A percentile compares a stretch with the other conserved stretches of the same genome.
phyloP scores from a whole-genome alignment of 441 rosid species.

The Brassica balearica region DNA sequence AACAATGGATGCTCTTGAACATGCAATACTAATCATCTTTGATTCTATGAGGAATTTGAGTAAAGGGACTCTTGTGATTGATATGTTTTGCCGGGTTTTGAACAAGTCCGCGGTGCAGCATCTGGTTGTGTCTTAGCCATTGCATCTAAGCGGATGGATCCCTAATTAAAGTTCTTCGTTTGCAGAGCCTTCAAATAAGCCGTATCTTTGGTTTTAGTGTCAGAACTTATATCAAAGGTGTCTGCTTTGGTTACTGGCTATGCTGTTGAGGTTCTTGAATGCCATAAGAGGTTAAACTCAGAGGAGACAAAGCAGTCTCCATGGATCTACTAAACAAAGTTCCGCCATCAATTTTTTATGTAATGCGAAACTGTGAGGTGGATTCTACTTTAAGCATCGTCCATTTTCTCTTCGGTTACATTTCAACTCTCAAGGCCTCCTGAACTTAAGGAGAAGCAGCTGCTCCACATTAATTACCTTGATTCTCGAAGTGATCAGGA shows the following conservation, averaged over 20 bases:
- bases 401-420: slow-evolving; percentile 82
- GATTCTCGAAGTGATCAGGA: slow-evolving; percentile 81
- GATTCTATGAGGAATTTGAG: slow-evolving; percentile 69
- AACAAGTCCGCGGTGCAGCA: slow-evolving; percentile 84
- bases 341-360: slow-evolving; percentile 77
- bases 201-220: slow-evolving; percentile 66
- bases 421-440: slow-evolving; percentile 76
- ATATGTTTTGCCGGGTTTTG: slow-evolving; percentile 91
- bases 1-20: slow-evolving; percentile 83
- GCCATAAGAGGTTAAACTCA: slow-evolving; percentile 67
- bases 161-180: slow-evolving; percentile 65
- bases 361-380: slow-evolving; percentile 76
- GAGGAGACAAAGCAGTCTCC: slow-evolving; percentile 65
- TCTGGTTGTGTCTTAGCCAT: slow-evolving; percentile 84
- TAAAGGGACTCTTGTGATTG: slow-evolving; percentile 74
- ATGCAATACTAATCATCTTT: slow-evolving; percentile 78
- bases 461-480: slow-evolving; percentile 58
- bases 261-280: slow-evolving; percentile 82
- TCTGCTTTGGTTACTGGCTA: slow-evolving; percentile 81
- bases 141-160: slow-evolving; percentile 89
- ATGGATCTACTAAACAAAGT: slow-evolving; percentile 81
- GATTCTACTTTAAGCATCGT: slow-evolving; percentile 67
- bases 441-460: slow-evolving; percentile 70
- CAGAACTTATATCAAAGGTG: slow-evolving; percentile 65
- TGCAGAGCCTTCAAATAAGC: slow-evolving; percentile 71